phyloP scores from a whole-genome alignment of 169 alveolate species.

The Eimeria acervulina region DNA sequence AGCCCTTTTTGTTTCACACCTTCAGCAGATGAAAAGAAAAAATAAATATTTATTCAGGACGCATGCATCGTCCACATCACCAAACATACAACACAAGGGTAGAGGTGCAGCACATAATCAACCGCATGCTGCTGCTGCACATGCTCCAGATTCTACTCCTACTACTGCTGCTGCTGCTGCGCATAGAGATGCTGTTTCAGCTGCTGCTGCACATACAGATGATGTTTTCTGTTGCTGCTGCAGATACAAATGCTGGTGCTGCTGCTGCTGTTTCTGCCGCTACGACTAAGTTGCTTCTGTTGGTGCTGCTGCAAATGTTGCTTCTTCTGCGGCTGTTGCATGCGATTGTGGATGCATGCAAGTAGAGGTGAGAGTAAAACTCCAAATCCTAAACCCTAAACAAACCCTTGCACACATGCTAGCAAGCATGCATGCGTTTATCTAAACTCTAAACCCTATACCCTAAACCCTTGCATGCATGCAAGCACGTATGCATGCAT shows the following conservation, averaged over 20 bases:
- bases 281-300: not conserved
- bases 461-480: not conserved
- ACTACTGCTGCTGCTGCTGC: too few relatives aligned
- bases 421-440: not conserved
- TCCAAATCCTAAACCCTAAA: not conserved
- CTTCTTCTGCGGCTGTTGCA: not conserved
- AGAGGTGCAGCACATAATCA: too few relatives aligned
- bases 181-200: too few relatives aligned
- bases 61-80: not conserved
- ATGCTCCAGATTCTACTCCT: too few relatives aligned
- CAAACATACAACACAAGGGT: not conserved
- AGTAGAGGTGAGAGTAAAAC: not conserved
- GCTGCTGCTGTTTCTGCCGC: not conserved
- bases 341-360: not conserved
- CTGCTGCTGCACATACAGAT: too few relatives aligned
- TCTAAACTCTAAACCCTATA: not conserved
- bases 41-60: not conserved
- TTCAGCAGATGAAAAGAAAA: not conserved
- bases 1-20: conserved; percentile 92
- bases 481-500: not conserved
- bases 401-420: too few relatives aligned
- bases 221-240: not conserved
- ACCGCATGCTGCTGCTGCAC: not conserved
- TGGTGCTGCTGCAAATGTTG: not conserved
- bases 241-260: not conserved